Conservation (phyloP, 345 rosid species). For the Camelina neglecta region DNA sequence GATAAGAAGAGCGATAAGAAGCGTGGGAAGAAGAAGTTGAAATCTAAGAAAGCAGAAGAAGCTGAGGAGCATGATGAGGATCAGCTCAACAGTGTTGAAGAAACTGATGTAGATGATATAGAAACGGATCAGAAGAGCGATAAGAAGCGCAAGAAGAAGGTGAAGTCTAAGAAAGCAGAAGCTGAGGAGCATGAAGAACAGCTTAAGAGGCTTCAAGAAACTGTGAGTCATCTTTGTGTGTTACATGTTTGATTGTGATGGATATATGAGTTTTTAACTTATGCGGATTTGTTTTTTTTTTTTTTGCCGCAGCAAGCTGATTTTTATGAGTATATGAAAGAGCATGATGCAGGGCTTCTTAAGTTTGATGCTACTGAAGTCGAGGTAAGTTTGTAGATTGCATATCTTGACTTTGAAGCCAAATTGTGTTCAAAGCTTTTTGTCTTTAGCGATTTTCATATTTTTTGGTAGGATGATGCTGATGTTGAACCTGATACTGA, state of each 20-base stretch:
- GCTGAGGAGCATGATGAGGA: slow-evolving; percentile 66
- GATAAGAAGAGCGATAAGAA: slow-evolving; percentile 29
- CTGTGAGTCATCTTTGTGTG: slow-evolving; percentile 46
- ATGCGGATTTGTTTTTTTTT: neutral
- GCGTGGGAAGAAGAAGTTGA: slow-evolving; percentile 35
- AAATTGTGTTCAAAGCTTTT: slow-evolving; percentile 16
- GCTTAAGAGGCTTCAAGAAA: slow-evolving; percentile 67
- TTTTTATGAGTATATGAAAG: slow-evolving; percentile 75
- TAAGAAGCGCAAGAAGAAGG: slow-evolving; percentile 33
- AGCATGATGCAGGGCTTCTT: slow-evolving; percentile 75
- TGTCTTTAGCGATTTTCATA: slow-evolving; percentile 27
- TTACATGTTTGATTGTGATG: slow-evolving; percentile 3
- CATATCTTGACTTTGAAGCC: slow-evolving; percentile 1
- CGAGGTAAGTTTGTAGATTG: slow-evolving; percentile 56
- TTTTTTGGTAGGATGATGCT: slow-evolving; percentile 39
- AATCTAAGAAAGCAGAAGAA: slow-evolving; percentile 47
- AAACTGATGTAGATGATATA: slow-evolving; percentile 22
- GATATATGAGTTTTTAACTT: slow-evolving; percentile 14
- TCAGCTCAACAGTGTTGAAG: neutral
- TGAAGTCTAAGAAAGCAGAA: slow-evolving; percentile 51
- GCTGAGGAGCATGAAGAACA: slow-evolving; percentile 81
- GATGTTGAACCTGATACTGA: slow-evolving; percentile 56
- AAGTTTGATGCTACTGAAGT: slow-evolving; percentile 73
- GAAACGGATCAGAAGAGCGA: slow-evolving; percentile 10
- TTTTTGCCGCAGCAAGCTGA: slow-evolving; percentile 73